Conservation (phyloP, 2,329 filamentous ascomycete genomes). For the Exophiala viscosa region DNA sequence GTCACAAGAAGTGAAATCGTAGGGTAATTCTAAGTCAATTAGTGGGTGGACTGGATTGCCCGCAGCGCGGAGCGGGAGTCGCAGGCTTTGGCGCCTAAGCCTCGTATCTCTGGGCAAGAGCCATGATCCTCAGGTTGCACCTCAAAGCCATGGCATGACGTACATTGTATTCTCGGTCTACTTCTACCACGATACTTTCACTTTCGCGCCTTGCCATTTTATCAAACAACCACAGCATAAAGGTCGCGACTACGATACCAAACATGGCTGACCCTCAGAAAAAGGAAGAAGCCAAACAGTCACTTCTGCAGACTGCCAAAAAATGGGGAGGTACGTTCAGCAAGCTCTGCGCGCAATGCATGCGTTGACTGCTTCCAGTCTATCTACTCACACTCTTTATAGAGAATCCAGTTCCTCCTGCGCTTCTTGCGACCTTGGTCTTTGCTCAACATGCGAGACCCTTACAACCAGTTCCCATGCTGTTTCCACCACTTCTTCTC, state of each 20-base stretch:
- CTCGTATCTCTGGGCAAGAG: too few relatives aligned
- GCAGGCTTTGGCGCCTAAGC: too few relatives aligned
- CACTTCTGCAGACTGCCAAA: conserved; percentile 24
- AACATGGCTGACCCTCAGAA: conserved; percentile 21
- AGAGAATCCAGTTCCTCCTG: conserved; percentile 64
- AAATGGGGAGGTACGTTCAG: conserved; percentile 29
- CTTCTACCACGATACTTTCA: too few relatives aligned
- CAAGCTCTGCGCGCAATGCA: conserved; percentile 3
- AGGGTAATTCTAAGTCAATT: conserved; percentile 4
- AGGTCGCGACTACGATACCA: too few relatives aligned
- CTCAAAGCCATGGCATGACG: too few relatives aligned
- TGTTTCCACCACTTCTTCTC: conserved; percentile 63
- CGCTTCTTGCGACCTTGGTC: conserved; percentile 62
- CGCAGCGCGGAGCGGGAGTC: background rate
- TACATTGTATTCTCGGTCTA: too few relatives aligned
- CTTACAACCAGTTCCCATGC: conserved; percentile 62
- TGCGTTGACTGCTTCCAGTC: conserved; percentile 22
- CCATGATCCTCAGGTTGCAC: too few relatives aligned
- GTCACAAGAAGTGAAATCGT: conserved; percentile 14
- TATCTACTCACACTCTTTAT: conserved; percentile 25
- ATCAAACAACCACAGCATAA: too few relatives aligned
- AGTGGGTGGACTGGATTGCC: conserved; percentile 9
- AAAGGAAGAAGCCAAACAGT: conserved; percentile 23
- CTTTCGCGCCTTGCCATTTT: too few relatives aligned
- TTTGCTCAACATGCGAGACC: conserved; percentile 65